Evolutionary conservation across 1,284 basidiomycete species (phyloP).

Genomic region (Moniliella sp.): DNA sequence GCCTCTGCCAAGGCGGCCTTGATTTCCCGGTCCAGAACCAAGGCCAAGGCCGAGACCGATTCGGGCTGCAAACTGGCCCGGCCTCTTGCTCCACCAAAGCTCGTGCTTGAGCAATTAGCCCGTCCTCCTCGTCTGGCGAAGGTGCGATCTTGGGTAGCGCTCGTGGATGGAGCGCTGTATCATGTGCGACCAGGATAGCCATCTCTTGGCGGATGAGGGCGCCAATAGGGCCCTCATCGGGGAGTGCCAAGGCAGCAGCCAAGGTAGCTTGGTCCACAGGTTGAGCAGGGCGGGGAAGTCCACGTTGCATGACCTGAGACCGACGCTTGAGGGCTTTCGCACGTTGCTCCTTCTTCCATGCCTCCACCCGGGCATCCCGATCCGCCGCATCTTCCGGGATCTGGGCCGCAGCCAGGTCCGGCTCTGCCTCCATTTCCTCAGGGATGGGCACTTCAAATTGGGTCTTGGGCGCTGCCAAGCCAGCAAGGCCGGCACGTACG

Average conservation of each 20-base stretch:
- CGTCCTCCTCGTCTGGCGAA: constrained; percentile 41
- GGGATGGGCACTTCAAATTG: constrained; percentile 87
- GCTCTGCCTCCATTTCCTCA: constrained; percentile 35
- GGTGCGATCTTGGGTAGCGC: constrained; percentile 54
- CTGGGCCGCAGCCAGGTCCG: constrained; percentile 4
- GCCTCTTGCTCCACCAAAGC: constrained; percentile 29
- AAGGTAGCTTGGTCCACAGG: constrained; percentile 49
- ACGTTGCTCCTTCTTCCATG: constrained; percentile 49
- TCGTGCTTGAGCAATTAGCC: constrained; percentile 44
- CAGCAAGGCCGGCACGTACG: constrained; percentile 58
- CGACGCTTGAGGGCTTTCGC: constrained; percentile 54
- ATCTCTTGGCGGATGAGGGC: constrained; percentile 59
- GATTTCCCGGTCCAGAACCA: constrained; percentile 42
- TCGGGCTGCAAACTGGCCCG: constrained; percentile 47
- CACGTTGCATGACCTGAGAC: constrained; percentile 57
- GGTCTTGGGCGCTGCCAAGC: constrained; percentile 76
- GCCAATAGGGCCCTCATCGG: constrained; percentile 39
- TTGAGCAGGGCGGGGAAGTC: constrained; percentile 64
- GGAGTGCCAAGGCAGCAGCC: constrained; percentile 21
- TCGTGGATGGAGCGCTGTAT: constrained; percentile 69
- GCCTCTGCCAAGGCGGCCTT: constrained; percentile 47
- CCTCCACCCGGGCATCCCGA: constrained; percentile 56
- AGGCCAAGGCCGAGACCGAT: constrained; percentile 46
- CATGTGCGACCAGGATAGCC: constrained; percentile 58
- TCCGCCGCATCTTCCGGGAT: constrained; percentile 57